These are phyloP conservation scores for Kluyveromyces marxianus DNA, from an alignment of 1,139 yeast genomes.

Conservation along the genomic window DNA sequence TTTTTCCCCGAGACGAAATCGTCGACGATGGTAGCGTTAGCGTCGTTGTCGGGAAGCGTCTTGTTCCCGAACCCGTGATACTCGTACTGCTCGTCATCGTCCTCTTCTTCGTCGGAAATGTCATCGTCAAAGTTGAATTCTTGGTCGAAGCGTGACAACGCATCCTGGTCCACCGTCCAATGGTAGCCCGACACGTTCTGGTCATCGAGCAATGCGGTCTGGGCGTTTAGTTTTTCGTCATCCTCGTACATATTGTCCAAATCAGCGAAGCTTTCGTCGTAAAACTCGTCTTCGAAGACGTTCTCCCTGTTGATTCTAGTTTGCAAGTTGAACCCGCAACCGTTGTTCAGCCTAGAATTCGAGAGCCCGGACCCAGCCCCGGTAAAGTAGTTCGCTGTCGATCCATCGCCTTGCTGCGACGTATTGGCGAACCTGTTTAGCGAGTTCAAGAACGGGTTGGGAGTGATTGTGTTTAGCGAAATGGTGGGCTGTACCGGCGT, in stretches of 20 bases:
- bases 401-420: no score
- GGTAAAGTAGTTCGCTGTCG: not conserved
- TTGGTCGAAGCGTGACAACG: slow-evolving; percentile 39
- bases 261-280: slow-evolving; percentile 18
- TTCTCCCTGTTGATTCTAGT: slow-evolving; percentile 7
- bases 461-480: slow-evolving; percentile 17
- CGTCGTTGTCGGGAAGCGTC: not conserved
- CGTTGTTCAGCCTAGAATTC: not conserved
- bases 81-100: slow-evolving; percentile 8
- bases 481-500: slow-evolving; percentile 23
- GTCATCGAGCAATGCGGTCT: slow-evolving; percentile 29
- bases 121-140: slow-evolving; percentile 42
- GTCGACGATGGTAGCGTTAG: slow-evolving; percentile 15
- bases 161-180: slow-evolving; percentile 23
- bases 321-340: slow-evolving; percentile 1
- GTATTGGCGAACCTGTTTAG: not conserved
- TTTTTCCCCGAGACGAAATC: slow-evolving; percentile 34
- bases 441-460: slow-evolving; percentile 13
- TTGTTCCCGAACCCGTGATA: slow-evolving; percentile 9
- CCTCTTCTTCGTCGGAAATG: slow-evolving; percentile 6
- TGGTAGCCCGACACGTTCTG: slow-evolving; percentile 15
- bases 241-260: slow-evolving; percentile 10
- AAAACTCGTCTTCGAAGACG: slow-evolving; percentile 10
- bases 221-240: slow-evolving; percentile 33
- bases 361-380: no score